These are phyloP conservation scores for Taiozyma sp. DNA, from an alignment of 1,139 yeast genomes.

Conservation along the genomic window DNA sequence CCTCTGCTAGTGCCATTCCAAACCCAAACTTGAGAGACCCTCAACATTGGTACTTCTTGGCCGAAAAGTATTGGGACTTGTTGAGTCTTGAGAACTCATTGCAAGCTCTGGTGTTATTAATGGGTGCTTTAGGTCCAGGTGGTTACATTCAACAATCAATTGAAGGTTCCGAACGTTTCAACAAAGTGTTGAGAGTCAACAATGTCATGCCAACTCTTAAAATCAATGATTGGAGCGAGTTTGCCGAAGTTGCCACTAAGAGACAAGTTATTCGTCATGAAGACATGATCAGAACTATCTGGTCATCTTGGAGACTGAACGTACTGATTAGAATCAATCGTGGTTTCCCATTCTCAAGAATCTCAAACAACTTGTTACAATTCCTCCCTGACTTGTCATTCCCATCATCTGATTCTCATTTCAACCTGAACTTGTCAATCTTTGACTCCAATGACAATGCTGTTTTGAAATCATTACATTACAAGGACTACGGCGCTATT, in stretches of 20 bases:
- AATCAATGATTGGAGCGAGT: slow-evolving; percentile 21
- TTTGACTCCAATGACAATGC: slow-evolving; percentile 16
- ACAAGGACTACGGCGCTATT: slow-evolving; percentile 14
- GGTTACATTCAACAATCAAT: slow-evolving; percentile 21
- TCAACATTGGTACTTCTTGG: slow-evolving; percentile 36
- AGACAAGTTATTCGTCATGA: slow-evolving; percentile 35
- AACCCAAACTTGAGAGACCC: slow-evolving; percentile 28
- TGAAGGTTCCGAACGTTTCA: slow-evolving; percentile 25
- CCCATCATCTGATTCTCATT: slow-evolving; percentile 27
- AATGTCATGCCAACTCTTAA: slow-evolving; percentile 23
- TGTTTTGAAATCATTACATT: slow-evolving; percentile 7
- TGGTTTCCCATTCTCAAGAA: slow-evolving; percentile 35
- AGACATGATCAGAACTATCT: slow-evolving; percentile 32
- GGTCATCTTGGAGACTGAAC: slow-evolving; percentile 37
- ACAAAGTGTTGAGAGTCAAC: slow-evolving; percentile 26
- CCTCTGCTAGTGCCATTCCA: slow-evolving; percentile 24
- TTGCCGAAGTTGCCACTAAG: slow-evolving; percentile 25
- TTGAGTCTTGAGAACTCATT: slow-evolving; percentile 25
- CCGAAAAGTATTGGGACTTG: slow-evolving; percentile 33
- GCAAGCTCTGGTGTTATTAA: slow-evolving; percentile 22
- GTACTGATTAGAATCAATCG: slow-evolving; percentile 31
- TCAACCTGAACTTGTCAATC: slow-evolving; percentile 19
- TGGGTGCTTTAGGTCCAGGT: slow-evolving; percentile 24
- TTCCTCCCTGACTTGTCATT: slow-evolving; percentile 26
- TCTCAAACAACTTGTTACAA: slow-evolving; percentile 17